phyloP scores from a whole-genome alignment of 2,329 filamentous ascomycete species.

The Fusarium sp. region DNA sequence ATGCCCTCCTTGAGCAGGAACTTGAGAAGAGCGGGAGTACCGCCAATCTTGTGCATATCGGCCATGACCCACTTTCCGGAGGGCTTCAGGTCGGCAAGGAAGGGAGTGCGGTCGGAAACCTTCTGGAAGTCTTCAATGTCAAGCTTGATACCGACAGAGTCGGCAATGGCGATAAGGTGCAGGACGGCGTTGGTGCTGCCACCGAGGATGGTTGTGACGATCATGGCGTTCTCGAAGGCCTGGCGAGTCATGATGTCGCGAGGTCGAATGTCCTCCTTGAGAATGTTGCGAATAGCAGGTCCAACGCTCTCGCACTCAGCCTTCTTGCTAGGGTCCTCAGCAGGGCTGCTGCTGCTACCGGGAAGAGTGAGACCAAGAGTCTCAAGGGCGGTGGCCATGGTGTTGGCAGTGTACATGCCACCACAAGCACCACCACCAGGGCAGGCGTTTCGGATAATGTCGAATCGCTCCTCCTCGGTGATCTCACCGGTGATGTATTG shows the following conservation, averaged over 20 bases:
- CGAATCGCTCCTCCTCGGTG: constrained; percentile 88
- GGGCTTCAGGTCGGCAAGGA: constrained; percentile 85
- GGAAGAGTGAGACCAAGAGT: constrained; percentile 90
- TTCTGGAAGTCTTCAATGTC: constrained; percentile 88
- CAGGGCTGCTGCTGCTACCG: constrained; percentile 81
- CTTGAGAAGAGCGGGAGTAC: constrained; percentile 87
- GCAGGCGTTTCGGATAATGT: constrained; percentile 93
- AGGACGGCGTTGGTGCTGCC: constrained; percentile 88
- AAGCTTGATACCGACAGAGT: constrained; percentile 81
- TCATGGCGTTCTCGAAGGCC: constrained; percentile 88
- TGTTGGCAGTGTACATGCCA: constrained; percentile 94
- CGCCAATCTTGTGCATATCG: constrained; percentile 84
- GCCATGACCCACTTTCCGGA: constrained; percentile 90
- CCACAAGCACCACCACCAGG: constrained; percentile 73
- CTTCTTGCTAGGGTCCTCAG: constrained; percentile 75
- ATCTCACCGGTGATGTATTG: constrained; percentile 94
- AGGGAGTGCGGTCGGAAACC: constrained; percentile 80
- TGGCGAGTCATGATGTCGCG: constrained; percentile 81
- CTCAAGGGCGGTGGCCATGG: constrained; percentile 91
- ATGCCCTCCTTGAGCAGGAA: constrained; percentile 84
- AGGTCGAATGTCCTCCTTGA: constrained; percentile 80
- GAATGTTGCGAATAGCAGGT: constrained; percentile 75
- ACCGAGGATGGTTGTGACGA: constrained; percentile 81
- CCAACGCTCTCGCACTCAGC: constrained; percentile 78
- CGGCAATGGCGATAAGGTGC: constrained; percentile 84